Conservation (phyloP, 768 basidiomycete genomes). For the Amanita brunnescens region DNA sequence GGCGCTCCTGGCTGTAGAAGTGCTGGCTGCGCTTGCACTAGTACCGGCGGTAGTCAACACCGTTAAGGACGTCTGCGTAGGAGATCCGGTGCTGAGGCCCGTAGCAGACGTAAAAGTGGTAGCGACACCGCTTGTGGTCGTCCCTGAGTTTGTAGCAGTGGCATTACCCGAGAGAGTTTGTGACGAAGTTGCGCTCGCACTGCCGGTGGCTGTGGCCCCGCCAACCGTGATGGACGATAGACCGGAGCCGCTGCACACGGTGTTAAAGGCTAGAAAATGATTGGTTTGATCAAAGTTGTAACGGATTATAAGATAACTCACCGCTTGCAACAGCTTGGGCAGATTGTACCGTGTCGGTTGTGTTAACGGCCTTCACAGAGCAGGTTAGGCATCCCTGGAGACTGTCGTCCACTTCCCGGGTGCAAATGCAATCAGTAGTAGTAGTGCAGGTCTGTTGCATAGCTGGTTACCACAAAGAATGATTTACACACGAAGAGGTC, state of each 20-base stretch:
- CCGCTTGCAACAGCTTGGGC: neutral
- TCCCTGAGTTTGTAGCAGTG: too few species aligned
- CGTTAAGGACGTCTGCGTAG: too few species aligned
- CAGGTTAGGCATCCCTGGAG: neutral
- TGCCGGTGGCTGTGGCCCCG: neutral
- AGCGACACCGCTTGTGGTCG: too few species aligned
- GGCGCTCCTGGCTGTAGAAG: neutral
- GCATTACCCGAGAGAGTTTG: too few species aligned
- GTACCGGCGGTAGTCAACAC: too few species aligned
- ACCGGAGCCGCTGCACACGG: neutral
- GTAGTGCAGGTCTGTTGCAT: neutral
- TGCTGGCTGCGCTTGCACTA: too few species aligned
- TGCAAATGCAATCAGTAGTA: neutral
- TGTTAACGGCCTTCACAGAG: neutral
- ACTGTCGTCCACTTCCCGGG: neutral
- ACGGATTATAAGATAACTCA: too few species aligned
- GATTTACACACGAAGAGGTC: neutral
- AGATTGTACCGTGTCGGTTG: neutral
- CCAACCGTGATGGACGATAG: neutral
- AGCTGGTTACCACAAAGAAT: neutral
- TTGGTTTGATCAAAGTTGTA: too few species aligned
- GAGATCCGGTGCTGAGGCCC: too few species aligned
- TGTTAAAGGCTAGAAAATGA: too few species aligned
- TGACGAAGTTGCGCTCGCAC: too few species aligned
- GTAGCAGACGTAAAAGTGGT: too few species aligned